Base-by-base conservation (phyloP, 768 basidiomycete species). In the Tylopilus sp. region DNA sequence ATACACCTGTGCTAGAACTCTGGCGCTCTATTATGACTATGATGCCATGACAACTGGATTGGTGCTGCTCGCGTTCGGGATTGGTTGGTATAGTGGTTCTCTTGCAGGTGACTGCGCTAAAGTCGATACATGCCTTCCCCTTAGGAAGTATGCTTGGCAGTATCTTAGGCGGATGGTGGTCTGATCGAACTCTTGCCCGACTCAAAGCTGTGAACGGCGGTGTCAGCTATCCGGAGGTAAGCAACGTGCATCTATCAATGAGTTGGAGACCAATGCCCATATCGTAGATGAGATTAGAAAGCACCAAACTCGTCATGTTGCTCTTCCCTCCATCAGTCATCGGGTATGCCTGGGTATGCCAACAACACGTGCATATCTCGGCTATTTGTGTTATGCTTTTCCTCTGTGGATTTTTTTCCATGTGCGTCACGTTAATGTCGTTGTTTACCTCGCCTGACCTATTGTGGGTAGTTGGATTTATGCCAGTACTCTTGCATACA, bases 331-430 rank as follows among this genome's bases (percentile, higher is more conserved):
- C 77, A 0, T 75, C 79, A 3, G 76, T 87, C 26, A 62, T 90
- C 21, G 84, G 78, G 0, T 89, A 89, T 64, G 93, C 82, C 1
- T 95, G 92, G 93, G 76, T 86, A 4, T 83, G 81, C 48, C 73
- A 86, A 48, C 63, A 83, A 53, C 81, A 77, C 33, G 76, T 85
- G 2, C 80, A 89, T 59, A 71, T 94, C 36, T 77, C 85, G 3
- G 88, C 78, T 0, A 77, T 92, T 6, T 86, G 89, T 62, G 78
- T 87, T 7, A 77, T 84, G 65, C 76, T 97, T 4, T 92, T 95
- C 69, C 62, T 84, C 34, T 73, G 76, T 17, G 93, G 93, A 3
- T 86, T 92, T 60, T 79, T 85, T 55, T 78, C 80, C 4, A 83
- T 90, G 89, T 91, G 55, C 59, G 84, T 71, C 8, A 12, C 14